A percentile compares a stretch with the other conserved stretches of the same genome.
These are phyloP conservation scores for Dendrocalamus latiflorus DNA, from an alignment of 202 grass and related monocot species.

Conservation along the genomic window DNA sequence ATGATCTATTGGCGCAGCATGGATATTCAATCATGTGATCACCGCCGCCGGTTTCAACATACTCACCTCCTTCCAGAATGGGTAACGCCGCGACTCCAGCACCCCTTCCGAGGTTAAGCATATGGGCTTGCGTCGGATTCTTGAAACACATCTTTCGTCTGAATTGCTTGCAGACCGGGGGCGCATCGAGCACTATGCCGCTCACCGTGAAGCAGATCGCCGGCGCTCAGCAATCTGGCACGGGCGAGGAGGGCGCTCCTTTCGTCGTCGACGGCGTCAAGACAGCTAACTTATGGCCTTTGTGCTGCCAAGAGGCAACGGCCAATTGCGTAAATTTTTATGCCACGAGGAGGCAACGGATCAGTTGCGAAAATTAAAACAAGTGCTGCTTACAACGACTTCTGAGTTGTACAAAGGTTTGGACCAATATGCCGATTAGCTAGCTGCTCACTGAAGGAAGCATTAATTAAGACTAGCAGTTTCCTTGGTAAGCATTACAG, in stretches of 20 bases:
- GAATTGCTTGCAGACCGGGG: conserved; percentile 17
- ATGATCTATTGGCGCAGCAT: too few species aligned
- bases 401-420: background rate
- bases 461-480: background rate
- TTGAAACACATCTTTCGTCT: background rate
- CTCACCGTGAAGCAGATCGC: conserved; percentile 76
- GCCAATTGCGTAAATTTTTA: background rate
- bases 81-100: too few species aligned
- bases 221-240: conserved; percentile 48
- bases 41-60: too few species aligned
- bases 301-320: too few species aligned
- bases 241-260: conserved; percentile 36
- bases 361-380: background rate
- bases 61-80: too few species aligned
- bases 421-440: background rate
- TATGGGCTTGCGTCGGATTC: too few species aligned
- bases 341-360: background rate
- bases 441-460: background rate
- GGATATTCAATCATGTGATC: too few species aligned
- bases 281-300: conserved; percentile 24
- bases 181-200: conserved; percentile 47
- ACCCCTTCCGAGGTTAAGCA: too few species aligned
- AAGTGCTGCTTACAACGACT: background rate
- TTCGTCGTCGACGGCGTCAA: conserved; percentile 53
- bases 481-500: too few species aligned